Percentiles rank a stretch among this genome's conserved stretches.
Conservation (phyloP, 169 alveolate species). For the Eimeria brunetti region DNA sequence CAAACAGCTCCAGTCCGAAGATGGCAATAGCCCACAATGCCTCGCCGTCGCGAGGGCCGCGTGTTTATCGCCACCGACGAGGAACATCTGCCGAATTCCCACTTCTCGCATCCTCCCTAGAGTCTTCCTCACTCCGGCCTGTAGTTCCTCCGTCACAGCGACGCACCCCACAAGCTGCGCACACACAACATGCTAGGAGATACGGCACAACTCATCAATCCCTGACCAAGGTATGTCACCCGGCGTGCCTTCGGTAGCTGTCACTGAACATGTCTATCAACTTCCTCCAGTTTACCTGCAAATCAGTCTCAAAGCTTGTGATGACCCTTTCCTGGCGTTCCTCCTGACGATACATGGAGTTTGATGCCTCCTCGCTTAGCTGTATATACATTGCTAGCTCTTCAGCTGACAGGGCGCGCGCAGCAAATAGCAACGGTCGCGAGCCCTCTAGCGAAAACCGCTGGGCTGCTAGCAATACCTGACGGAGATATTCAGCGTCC, state of each 20-base stretch:
- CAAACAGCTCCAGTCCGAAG: slow-evolving; percentile 17
- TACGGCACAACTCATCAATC: background rate
- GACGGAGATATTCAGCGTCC: slow-evolving; percentile 16
- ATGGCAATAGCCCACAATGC: slow-evolving; percentile 55
- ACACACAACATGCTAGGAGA: background rate
- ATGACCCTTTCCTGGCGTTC: slow-evolving; percentile 45
- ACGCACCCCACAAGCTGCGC: slow-evolving; percentile 67
- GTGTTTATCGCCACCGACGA: slow-evolving; percentile 48
- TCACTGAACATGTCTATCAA: background rate
- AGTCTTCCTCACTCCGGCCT: slow-evolving; percentile 31
- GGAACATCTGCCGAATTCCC: slow-evolving; percentile 62
- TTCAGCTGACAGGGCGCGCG: slow-evolving; percentile 53
- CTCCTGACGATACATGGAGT: slow-evolving; percentile 49
- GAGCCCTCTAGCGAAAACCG: slow-evolving; percentile 53
- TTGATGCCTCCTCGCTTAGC: slow-evolving; percentile 60
- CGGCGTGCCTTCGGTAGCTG: background rate
- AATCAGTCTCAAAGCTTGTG: slow-evolving; percentile 57
- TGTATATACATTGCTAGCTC: slow-evolving; percentile 51
- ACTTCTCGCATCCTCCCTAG: slow-evolving; percentile 20
- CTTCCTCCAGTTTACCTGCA: slow-evolving; percentile 21
- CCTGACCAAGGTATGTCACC: background rate
- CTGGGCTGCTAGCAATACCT: slow-evolving; percentile 61
- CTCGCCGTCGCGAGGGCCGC: slow-evolving; percentile 46
- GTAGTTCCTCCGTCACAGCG: slow-evolving; percentile 58
- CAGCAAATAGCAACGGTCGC: slow-evolving; percentile 31